Evolutionary conservation across 305 asterid species (phyloP), one percentile per base, ranked within the genome.

Genomic region (Fraxinus angustifolia): DNA sequence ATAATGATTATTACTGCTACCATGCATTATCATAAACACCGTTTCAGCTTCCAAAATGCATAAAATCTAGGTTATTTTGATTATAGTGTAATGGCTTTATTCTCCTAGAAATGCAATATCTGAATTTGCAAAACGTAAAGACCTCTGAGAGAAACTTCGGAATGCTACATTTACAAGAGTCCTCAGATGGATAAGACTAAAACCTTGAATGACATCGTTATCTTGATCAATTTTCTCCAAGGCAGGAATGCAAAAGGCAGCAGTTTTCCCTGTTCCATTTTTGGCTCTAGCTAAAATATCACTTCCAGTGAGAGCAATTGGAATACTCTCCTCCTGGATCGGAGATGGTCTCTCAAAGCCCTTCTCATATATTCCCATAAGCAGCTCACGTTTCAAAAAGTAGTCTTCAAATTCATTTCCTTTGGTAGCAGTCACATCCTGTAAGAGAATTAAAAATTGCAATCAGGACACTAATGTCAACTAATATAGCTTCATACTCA

Each of bases 201-300:
- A 83, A 95, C 99, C 98, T 92, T 93, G 99, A 90, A 95, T 95
- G 28, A 79, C 91, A 84, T 95, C 92, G 80, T 85, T 93, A 75
- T 93, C 98, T 83, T 86, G 96, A 83, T 95, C 99, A 85, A 95
- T 95, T 91, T 92, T 95, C 88, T 95, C 99, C 86, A 95, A 86
- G 58, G 95, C 94, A 78, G 99, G 98, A 82, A 95, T 86, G 83
- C 97, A 93, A 84, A 95, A 95, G 72, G 98, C 97, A 82, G 98
- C 98, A 81, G 98, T 95, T 90, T 95, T 95, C 83, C 98, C 98
- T 12, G 98, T 95, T 85, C 98, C 98, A 87, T 95, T 93, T 83
- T 95, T 95, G 56, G 98, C 98, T 89, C 98, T 90, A 76, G 98
- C 98, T 80, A 95, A 81, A 79, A 95, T 95, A 83, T 95, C 97